Evolutionary conservation across 2,329 filamentous ascomycete species (phyloP).

Genomic region (Hypoxylon sp.): DNA sequence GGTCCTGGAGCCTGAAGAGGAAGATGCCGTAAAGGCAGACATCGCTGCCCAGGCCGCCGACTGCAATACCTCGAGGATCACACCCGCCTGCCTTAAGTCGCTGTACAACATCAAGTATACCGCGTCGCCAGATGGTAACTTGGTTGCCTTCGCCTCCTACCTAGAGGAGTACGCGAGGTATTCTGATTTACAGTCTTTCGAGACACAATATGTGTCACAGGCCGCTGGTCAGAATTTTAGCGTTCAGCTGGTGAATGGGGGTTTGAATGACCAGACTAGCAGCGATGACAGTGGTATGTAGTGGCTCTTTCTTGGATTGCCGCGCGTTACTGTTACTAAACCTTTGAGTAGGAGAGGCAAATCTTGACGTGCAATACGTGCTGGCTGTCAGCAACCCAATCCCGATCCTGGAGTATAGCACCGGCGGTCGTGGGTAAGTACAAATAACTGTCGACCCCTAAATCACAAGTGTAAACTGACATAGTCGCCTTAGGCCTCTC

Average conservation of each 20-base stretch:
- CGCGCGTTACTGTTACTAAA: slow-evolving; percentile 30
- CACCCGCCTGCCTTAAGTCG: slow-evolving; percentile 61
- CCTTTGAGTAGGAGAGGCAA: slow-evolving; percentile 65
- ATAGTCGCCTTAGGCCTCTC: slow-evolving; percentile 64
- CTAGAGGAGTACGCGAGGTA: slow-evolving; percentile 66
- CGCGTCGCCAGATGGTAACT: slow-evolving; percentile 69
- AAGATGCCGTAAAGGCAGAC: slow-evolving; percentile 34
- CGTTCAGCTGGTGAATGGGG: slow-evolving; percentile 70
- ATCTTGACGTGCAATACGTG: slow-evolving; percentile 75
- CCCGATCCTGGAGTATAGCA: slow-evolving; percentile 71
- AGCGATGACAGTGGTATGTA: slow-evolving; percentile 55
- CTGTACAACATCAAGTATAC: slow-evolving; percentile 65
- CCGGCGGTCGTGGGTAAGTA: slow-evolving; percentile 65
- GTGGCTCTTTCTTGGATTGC: slow-evolving; percentile 3
- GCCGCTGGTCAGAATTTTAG: slow-evolving; percentile 69
- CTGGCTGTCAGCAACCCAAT: slow-evolving; percentile 68
- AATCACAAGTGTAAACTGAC: slow-evolving; percentile 41
- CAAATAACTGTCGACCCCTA: slow-evolving; percentile 56
- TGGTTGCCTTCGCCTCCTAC: slow-evolving; percentile 72
- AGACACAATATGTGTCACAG: slow-evolving; percentile 67
- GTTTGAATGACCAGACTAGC: slow-evolving; percentile 64
- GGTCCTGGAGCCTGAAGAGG: slow-evolving; percentile 45
- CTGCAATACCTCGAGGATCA: slow-evolving; percentile 58
- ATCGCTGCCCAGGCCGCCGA: slow-evolving; percentile 45
- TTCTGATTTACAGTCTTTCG: slow-evolving; percentile 69